Percentiles rank a stretch among this genome's conserved stretches.
These are phyloP conservation scores for Tulasnella calospora DNA, from an alignment of 768 basidiomycete genomes.

Conservation along the genomic window DNA sequence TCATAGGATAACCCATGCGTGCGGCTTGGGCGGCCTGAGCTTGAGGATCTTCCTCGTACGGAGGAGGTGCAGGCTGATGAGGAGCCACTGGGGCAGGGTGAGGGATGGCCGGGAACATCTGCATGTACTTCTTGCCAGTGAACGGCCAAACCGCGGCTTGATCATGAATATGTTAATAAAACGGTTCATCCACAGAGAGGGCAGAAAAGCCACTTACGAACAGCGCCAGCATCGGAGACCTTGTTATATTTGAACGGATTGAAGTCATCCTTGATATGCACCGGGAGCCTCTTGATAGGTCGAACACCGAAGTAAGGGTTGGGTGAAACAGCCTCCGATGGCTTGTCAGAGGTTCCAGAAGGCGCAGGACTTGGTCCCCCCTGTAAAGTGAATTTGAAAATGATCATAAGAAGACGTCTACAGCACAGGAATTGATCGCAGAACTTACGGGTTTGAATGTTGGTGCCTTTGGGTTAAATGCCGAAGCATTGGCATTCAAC, in stretches of 20 bases:
- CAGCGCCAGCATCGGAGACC: slow-evolving; percentile 64
- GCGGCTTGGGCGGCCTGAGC: slow-evolving; percentile 47
- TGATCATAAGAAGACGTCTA: background rate
- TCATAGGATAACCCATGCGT: slow-evolving; percentile 50
- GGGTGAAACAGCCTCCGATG: slow-evolving; percentile 16
- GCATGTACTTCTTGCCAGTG: slow-evolving; percentile 77
- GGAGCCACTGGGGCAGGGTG: slow-evolving; percentile 55
- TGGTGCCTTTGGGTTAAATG: slow-evolving; percentile 79
- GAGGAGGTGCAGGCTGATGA: slow-evolving; percentile 54
- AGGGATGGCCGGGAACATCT: slow-evolving; percentile 58
- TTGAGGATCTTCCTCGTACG: slow-evolving; percentile 74
- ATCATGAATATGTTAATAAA: slow-evolving; percentile 20
- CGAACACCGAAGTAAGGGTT: slow-evolving; percentile 91
- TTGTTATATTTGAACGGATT: slow-evolving; percentile 91
- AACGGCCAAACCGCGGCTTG: slow-evolving; percentile 80
- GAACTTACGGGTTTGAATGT: slow-evolving; percentile 60
- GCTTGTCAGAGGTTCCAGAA: slow-evolving; percentile 18
- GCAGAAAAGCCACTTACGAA: slow-evolving; percentile 50
- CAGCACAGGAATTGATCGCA: background rate
- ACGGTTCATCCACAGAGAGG: background rate
- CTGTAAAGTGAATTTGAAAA: background rate
- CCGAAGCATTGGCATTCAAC: slow-evolving; percentile 83
- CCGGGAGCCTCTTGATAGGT: slow-evolving; percentile 57
- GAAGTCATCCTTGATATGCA: slow-evolving; percentile 94
- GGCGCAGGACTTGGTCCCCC: slow-evolving; percentile 10